Conservation (phyloP, 1,284 basidiomycete genomes). For the Megacollybia platyphylla region DNA sequence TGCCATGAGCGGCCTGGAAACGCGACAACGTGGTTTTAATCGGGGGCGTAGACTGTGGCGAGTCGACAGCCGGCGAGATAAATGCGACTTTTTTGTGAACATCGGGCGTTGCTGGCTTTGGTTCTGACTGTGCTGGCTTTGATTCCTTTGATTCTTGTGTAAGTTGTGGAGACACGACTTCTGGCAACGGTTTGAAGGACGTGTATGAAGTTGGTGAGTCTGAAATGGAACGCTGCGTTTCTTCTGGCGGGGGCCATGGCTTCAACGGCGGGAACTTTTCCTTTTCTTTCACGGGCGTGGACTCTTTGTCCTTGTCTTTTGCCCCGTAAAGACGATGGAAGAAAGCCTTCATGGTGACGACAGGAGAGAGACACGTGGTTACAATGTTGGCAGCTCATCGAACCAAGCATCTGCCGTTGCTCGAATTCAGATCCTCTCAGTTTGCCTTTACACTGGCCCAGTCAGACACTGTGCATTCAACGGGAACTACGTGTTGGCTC, state of each 20-base stretch:
- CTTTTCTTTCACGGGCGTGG: constrained; percentile 18
- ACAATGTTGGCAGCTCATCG: constrained; percentile 34
- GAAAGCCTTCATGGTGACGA: constrained; percentile 58
- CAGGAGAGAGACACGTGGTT: not conserved
- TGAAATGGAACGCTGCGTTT: constrained; percentile 17
- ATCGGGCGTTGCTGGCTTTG: constrained; percentile 16
- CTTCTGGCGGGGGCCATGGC: constrained; percentile 47
- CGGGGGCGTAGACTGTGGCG: constrained; percentile 25
- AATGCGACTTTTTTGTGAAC: constrained; percentile 76
- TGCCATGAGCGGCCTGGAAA: constrained; percentile 59
- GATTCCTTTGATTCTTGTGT: constrained; percentile 8
- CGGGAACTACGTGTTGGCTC: constrained; percentile 85
- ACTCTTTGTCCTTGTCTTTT: constrained; percentile 49
- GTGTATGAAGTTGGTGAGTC: constrained; percentile 32
- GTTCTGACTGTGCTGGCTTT: constrained; percentile 8
- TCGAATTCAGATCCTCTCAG: constrained; percentile 14
- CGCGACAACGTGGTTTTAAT: constrained; percentile 59
- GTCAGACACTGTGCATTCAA: constrained; percentile 47
- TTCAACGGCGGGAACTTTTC: constrained; percentile 59
- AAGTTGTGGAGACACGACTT: constrained; percentile 25
- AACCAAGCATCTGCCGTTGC: constrained; percentile 53
- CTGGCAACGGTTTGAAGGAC: constrained; percentile 58
- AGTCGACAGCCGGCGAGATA: constrained; percentile 42
- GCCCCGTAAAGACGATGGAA: constrained; percentile 55
- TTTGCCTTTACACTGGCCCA: constrained; percentile 37